These are phyloP conservation scores for Nakaseomyces sp. DNA, from an alignment of 1,139 yeast genomes.

Conservation along the genomic window DNA sequence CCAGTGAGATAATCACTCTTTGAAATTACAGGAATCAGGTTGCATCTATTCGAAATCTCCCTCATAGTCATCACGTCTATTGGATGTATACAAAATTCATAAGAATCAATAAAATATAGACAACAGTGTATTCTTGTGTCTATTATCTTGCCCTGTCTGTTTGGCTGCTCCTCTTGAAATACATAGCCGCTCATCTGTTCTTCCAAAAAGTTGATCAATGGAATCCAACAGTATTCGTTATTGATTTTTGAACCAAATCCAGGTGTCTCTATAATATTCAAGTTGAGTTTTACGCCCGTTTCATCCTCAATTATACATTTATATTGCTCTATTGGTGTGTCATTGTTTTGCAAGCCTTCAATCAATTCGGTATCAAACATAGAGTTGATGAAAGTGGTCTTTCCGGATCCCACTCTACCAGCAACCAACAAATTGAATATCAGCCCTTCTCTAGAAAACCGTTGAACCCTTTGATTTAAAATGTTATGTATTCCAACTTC, in stretches of 20 bases:
- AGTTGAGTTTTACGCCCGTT: constrained; percentile 35
- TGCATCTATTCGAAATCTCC: constrained; percentile 54
- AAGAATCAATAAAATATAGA: constrained; percentile 54
- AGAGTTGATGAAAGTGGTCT: constrained; percentile 51
- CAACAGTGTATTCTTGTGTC: constrained; percentile 73
- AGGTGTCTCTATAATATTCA: constrained; percentile 61
- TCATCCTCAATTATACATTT: neutral
- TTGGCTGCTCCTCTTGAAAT: constrained; percentile 67
- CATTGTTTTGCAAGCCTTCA: constrained; percentile 17
- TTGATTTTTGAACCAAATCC: constrained; percentile 71
- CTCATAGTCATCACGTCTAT: constrained; percentile 65
- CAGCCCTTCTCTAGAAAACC: constrained; percentile 39
- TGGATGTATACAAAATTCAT: constrained; percentile 32
- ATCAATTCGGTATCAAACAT: constrained; percentile 36
- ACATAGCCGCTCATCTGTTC: constrained; percentile 50
- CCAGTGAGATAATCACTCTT: constrained; percentile 62
- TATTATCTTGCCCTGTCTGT: constrained; percentile 34
- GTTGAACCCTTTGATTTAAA: constrained; percentile 26
- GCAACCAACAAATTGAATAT: constrained; percentile 50
- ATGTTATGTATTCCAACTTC: constrained; percentile 24
- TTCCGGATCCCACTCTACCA: constrained; percentile 50
- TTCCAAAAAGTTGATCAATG: constrained; percentile 50
- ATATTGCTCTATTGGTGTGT: neutral
- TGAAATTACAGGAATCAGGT: constrained; percentile 66
- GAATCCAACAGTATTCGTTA: constrained; percentile 50